Base-by-base conservation (phyloP, 2,329 filamentous ascomycete species). In the Boeremia exigua region DNA sequence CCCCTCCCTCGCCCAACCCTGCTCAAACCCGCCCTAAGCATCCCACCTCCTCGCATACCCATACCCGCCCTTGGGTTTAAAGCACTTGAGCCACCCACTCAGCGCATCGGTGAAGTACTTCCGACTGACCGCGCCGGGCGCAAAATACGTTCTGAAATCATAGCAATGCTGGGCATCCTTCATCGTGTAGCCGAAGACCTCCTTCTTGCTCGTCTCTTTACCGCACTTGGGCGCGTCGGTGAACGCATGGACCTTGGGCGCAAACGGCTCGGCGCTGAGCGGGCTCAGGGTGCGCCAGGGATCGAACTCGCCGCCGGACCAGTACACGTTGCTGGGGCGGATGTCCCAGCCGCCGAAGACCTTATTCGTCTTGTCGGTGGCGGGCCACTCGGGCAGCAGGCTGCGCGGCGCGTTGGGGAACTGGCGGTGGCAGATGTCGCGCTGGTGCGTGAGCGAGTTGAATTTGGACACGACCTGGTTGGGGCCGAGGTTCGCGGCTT, bases 301-400 rank as follows among this genome's bases (percentile, higher is more conserved):
- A 53, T 84, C 82, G 58, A 78, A 82, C 50, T 83, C 76, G 4
- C 81, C 80, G 23, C 74, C 78, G 43, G 73, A 79, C 74, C 79
- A 84, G 71, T 80, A 83, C 1, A 77, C 74, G 55, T 84, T 83
- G 9, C 79, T 81, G 10, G 82, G 81, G 1, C 80, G 78, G 49
- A 83, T 79, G 36, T 66, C 62, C 81, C 81, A 84, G 48, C 82
- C 82, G 23, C 81, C 81, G 32, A 78, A 80, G 48, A 76, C 50
- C 5, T 56, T 50, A 63, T 84, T 84, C 7, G 75, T 75, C 11
- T 61, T 62, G 3, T 75, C 67, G 0, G 67, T 71, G 34, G 66
- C 65, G 5, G 82, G 81, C 42, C 67, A 71, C 9, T 66, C 54
- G 1, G 81, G 81, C 19, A 84, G 66, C 8, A 79, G 56, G 17